Evolutionary conservation across 1,284 basidiomycete genomes (phyloP).

Genomic region (Cryptococcus jaspeensis): DNA sequence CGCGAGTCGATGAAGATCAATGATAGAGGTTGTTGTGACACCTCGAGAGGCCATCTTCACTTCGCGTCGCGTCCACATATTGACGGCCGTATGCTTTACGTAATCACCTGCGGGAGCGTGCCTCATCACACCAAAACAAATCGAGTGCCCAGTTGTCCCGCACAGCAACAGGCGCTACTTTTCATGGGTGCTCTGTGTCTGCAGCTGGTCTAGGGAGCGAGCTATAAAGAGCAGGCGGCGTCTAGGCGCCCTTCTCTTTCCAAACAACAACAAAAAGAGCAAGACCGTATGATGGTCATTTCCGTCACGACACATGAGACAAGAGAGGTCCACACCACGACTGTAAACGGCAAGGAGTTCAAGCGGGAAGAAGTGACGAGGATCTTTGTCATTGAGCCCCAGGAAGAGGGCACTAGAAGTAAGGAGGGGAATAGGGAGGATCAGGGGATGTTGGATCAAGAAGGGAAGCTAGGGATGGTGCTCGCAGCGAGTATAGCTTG

Average conservation of each 20-base stretch:
- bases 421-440: background rate
- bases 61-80: background rate
- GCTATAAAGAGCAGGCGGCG: too few species aligned
- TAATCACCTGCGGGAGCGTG: too few species aligned
- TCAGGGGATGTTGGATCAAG: background rate
- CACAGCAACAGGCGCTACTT: too few species aligned
- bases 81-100: too few species aligned
- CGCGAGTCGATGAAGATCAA: background rate
- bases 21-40: background rate
- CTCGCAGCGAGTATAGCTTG: conserved; percentile 5
- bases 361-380: conserved; percentile 17
- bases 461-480: background rate
- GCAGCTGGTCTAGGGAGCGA: too few species aligned
- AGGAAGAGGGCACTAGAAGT: background rate
- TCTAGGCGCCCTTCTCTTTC: too few species aligned
- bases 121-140: too few species aligned
- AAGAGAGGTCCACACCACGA: conserved; percentile 4
- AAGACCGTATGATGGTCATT: conserved; percentile 15
- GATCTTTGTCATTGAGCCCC: conserved; percentile 29
- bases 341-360: conserved; percentile 21
- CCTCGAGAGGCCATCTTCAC: background rate
- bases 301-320: conserved; percentile 21
- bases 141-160: too few species aligned
- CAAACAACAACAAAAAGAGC: too few species aligned
- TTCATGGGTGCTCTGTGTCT: too few species aligned